Conservation (phyloP, 352 stramenopile species). For the Halophytophthora polymorphica region DNA sequence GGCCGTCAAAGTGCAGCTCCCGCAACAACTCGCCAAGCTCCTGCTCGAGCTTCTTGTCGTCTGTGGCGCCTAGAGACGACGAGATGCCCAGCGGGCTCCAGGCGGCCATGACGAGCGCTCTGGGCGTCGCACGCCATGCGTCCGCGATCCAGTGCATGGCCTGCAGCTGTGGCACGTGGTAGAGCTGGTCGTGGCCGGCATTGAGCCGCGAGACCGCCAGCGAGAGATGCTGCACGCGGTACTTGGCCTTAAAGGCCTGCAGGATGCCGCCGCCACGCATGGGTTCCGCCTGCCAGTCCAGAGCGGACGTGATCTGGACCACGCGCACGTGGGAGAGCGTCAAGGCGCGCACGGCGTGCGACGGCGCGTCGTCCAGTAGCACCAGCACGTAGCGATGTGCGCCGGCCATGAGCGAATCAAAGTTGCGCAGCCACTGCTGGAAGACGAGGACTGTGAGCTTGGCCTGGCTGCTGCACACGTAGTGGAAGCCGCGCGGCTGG, state of each 20-base stretch:
- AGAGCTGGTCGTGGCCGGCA: constrained; percentile 70
- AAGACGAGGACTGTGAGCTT: constrained; percentile 89
- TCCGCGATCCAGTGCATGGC: constrained; percentile 86
- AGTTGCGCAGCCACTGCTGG: constrained; percentile 84
- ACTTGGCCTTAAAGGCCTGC: constrained; percentile 86
- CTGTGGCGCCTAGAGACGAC: constrained; percentile 42
- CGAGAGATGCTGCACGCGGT: constrained; percentile 81
- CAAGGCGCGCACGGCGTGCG: constrained; percentile 74
- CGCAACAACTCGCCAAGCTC: constrained; percentile 83
- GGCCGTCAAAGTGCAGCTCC: constrained; percentile 77
- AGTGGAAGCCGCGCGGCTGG: constrained; percentile 85
- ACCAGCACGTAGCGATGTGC: constrained; percentile 80
- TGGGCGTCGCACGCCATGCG: constrained; percentile 73
- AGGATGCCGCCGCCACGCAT: constrained; percentile 83
- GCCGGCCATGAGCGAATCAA: constrained; percentile 83
- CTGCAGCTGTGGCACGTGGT: constrained; percentile 81
- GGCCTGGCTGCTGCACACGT: constrained; percentile 78
- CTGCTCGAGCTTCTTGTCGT: constrained; percentile 86
- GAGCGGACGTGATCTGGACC: constrained; percentile 76
- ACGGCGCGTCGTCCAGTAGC: constrained; percentile 85
- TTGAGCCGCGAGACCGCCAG: constrained; percentile 81
- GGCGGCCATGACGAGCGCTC: constrained; percentile 70
- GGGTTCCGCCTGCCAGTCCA: constrained; percentile 83
- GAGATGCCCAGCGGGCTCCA: constrained; percentile 75
- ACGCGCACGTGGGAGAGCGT: constrained; percentile 85